Percentiles rank a stretch among this genome's conserved stretches.
Conservation (phyloP, 2,329 filamentous ascomycete genomes). For the Epichloe hybrida region DNA sequence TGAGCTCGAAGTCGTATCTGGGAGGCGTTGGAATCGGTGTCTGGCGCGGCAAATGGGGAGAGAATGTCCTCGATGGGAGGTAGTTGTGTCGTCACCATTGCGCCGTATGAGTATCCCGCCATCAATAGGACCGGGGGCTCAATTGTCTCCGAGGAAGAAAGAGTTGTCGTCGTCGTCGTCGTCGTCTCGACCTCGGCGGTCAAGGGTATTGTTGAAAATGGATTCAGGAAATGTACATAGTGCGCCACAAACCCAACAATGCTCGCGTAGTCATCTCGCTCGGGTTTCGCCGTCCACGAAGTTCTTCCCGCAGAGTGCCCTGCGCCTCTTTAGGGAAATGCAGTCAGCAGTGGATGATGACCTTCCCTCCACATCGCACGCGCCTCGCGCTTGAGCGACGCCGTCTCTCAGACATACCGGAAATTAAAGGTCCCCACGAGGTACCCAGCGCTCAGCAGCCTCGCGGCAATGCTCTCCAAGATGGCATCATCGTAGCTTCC, state of each 20-base stretch:
- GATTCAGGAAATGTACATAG: constrained; percentile 51
- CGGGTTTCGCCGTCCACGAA: constrained; percentile 75
- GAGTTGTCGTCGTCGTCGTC: neutral
- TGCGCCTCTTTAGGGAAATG: constrained; percentile 51
- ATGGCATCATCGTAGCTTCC: constrained; percentile 75
- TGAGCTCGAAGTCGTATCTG: constrained; percentile 60
- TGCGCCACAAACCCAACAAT: constrained; percentile 67
- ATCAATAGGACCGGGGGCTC: constrained; percentile 38
- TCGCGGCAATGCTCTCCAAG: constrained; percentile 49
- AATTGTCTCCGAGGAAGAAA: neutral
- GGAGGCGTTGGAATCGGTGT: constrained; percentile 42
- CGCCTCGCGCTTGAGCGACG: neutral
- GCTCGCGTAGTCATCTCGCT: constrained; percentile 70
- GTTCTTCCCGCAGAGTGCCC: constrained; percentile 61
- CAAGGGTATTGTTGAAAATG: constrained; percentile 13
- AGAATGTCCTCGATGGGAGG: constrained; percentile 50
- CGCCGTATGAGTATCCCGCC: constrained; percentile 89
- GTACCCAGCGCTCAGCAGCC: constrained; percentile 57
- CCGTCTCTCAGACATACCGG: constrained; percentile 36
- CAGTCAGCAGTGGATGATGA: neutral
- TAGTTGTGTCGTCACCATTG: constrained; percentile 62
- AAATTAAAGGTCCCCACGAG: constrained; percentile 88
- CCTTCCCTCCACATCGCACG: neutral
- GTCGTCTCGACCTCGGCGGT: neutral
- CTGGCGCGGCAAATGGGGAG: constrained; percentile 39